phyloP scores from a whole-genome alignment of 257 asterid genomes.

The Henckelia pumila region DNA sequence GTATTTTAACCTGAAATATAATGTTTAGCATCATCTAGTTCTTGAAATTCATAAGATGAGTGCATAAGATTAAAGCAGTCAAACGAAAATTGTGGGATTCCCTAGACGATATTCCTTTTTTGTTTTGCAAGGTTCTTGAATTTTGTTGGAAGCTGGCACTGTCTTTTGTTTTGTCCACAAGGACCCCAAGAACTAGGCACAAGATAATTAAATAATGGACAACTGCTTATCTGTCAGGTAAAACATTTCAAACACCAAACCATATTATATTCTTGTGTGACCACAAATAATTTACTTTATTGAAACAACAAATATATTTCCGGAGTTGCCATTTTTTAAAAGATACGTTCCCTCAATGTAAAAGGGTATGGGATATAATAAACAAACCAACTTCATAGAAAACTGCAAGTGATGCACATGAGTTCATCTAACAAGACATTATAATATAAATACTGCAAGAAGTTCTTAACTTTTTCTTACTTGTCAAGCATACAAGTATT shows the following conservation, averaged over 20 bases:
- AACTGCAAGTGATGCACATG: conserved; percentile 43
- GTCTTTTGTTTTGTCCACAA: neutral
- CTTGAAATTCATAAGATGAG: neutral
- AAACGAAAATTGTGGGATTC: conserved; percentile 18
- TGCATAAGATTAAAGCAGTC: conserved; percentile 3
- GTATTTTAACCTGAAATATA: conserved; percentile 75
- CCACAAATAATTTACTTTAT: neutral
- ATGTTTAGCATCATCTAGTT: neutral
- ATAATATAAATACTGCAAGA: conserved; percentile 20
- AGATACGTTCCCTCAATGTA: neutral
- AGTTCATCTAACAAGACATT: conserved; percentile 31
- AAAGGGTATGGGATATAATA: too few species aligned
- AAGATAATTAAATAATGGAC: conserved; percentile 7
- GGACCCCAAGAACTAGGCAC: conserved; percentile 4
- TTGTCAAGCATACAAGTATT: conserved; percentile 23
- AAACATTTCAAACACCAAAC: neutral
- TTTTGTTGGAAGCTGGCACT: conserved; percentile 2
- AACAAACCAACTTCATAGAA: conserved; percentile 26
- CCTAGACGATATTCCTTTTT: conserved; percentile 15
- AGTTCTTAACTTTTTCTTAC: conserved; percentile 31
- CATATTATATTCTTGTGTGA: neutral
- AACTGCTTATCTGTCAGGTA: neutral
- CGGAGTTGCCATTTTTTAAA: too few species aligned
- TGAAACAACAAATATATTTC: too few species aligned
- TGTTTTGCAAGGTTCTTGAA: conserved; percentile 10